Evolutionary conservation across 352 stramenopile species (phyloP).

Genomic region (Pythium insidiosum): DNA sequence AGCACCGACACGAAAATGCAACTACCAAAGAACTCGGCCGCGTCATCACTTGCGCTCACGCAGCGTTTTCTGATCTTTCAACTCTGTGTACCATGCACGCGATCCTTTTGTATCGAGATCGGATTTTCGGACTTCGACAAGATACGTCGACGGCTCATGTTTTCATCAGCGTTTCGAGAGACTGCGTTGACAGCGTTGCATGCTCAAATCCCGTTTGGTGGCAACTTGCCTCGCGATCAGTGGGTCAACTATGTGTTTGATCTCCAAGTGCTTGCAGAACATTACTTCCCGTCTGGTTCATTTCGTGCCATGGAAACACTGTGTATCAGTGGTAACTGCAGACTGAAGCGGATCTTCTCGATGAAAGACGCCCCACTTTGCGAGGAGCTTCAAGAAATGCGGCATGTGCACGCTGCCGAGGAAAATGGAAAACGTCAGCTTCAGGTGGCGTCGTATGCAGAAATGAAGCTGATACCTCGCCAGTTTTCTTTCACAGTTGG

Average conservation of each 20-base stretch:
- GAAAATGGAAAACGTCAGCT: too few relatives aligned
- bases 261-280: constrained; percentile 48
- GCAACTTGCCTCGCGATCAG: constrained; percentile 37
- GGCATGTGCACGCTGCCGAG: neutral
- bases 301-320: constrained; percentile 78
- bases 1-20: constrained; percentile 76
- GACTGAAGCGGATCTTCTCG: constrained; percentile 78
- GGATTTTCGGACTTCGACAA: constrained; percentile 72
- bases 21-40: constrained; percentile 42
- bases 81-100: constrained; percentile 46
- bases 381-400: neutral
- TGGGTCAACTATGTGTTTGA: constrained; percentile 82
- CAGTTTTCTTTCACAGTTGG: constrained; percentile 51
- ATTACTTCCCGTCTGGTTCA: constrained; percentile 36
- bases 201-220: constrained; percentile 55
- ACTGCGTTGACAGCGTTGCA: constrained; percentile 42
- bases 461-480: constrained; percentile 47
- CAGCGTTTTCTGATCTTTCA: constrained; percentile 76
- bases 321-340: constrained; percentile 59
- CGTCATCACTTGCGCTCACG: constrained; percentile 38
- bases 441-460: constrained; percentile 15
- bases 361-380: constrained; percentile 70
- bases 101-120: constrained; percentile 70
- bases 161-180: constrained; percentile 74
- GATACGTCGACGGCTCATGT: constrained; percentile 61